phyloP scores from a whole-genome alignment of 257 asterid species.

The Lithospermum erythrorhizon region DNA sequence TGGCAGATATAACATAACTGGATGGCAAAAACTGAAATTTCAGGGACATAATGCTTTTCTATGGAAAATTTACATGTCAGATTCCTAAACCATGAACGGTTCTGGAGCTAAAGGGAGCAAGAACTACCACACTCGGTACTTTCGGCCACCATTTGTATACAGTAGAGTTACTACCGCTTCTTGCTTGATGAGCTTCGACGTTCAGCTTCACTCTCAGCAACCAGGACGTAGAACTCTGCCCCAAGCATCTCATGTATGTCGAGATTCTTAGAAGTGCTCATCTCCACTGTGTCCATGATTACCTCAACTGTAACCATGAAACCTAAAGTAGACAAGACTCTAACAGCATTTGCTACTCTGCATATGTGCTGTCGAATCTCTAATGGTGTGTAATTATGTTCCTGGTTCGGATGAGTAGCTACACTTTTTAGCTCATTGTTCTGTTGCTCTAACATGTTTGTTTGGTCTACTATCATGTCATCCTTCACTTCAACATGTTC shows the following conservation, averaged over 20 bases:
- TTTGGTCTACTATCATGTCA: conserved; percentile 47
- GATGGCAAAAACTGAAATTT: neutral
- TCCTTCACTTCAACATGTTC: conserved; percentile 71
- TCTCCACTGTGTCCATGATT: conserved; percentile 34
- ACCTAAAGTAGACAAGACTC: conserved; percentile 61
- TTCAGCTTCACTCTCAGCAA: conserved; percentile 83
- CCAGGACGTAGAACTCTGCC: conserved; percentile 65
- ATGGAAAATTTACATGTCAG: neutral
- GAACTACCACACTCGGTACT: neutral
- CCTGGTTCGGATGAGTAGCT: conserved; percentile 20
- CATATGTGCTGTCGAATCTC: conserved; percentile 63
- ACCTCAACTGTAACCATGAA: conserved; percentile 59
- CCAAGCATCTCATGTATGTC: conserved; percentile 83
- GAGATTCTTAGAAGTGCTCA: conserved; percentile 43
- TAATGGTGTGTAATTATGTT: conserved; percentile 38
- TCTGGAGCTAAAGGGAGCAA: neutral
- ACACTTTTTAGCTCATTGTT: conserved; percentile 18
- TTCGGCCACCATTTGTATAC: neutral
- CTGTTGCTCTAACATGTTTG: conserved; percentile 33
- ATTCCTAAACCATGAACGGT: neutral
- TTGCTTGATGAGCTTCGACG: conserved; percentile 39
- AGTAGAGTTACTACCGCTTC: conserved; percentile 20
- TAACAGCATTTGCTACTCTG: conserved; percentile 67
- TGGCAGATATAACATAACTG: neutral
- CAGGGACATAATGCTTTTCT: neutral